Conservation (phyloP, 768 basidiomycete species). For the Amyloporia xantha region DNA sequence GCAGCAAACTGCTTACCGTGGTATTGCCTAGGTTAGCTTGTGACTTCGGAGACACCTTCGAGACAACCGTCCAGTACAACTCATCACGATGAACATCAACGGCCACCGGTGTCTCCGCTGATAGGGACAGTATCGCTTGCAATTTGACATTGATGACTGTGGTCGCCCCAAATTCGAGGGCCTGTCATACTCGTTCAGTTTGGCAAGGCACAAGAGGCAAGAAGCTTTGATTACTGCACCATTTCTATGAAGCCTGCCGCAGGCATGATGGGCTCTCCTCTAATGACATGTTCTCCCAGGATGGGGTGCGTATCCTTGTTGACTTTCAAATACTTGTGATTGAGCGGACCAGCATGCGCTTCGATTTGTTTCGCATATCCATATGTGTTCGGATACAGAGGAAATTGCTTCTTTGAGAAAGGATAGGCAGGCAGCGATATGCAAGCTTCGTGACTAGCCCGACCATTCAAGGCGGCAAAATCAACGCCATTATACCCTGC, state of each 20-base stretch:
- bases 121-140: conserved; percentile 19
- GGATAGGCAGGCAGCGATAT: conserved; percentile 22
- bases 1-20: too few species aligned
- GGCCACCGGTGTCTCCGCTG: conserved; percentile 15
- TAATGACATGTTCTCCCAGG: conserved; percentile 38
- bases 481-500: conserved; percentile 27
- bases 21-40: too few species aligned
- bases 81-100: conserved; percentile 17
- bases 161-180: conserved; percentile 29
- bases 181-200: too few species aligned
- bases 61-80: conserved; percentile 25
- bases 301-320: conserved; percentile 32
- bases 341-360: conserved; percentile 30
- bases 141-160: conserved; percentile 23
- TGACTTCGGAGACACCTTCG: too few species aligned
- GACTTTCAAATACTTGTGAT: conserved; percentile 29
- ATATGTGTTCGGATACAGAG: conserved; percentile 15
- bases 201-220: background rate
- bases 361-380: conserved; percentile 17
- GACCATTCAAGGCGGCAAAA: conserved; percentile 21
- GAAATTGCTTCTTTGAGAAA: conserved; percentile 23
- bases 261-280: conserved; percentile 40
- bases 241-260: conserved; percentile 38
- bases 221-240: conserved; percentile 20
- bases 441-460: background rate